A percentile compares a stretch with the other conserved stretches of the same genome.
Evolutionary conservation across 2,329 filamentous ascomycete genomes (phyloP).

Genomic region (Pseudonectria foliicola): DNA sequence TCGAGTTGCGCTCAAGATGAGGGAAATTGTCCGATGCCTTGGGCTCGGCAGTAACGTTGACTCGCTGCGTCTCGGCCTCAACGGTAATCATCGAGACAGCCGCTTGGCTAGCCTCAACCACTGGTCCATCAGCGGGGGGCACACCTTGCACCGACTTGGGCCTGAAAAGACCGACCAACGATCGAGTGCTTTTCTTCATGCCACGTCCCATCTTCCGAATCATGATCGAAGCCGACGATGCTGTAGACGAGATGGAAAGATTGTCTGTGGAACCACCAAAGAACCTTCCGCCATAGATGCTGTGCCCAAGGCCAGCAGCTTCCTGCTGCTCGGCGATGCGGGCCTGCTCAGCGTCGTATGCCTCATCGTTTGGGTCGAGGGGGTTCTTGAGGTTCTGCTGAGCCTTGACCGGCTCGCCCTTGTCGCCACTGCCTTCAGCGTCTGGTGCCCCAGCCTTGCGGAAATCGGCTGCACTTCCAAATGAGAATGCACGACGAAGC

Average conservation of each 20-base stretch:
- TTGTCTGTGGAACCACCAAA: conserved; percentile 94
- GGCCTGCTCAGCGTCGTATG: conserved; percentile 80
- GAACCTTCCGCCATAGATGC: conserved; percentile 83
- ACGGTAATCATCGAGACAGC: conserved; percentile 92
- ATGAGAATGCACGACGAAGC: conserved; percentile 87
- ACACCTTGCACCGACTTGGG: conserved; percentile 86
- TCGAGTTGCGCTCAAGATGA: conserved; percentile 72
- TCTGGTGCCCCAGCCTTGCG: conserved; percentile 65
- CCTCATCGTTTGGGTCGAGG: conserved; percentile 37
- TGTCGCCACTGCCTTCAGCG: conserved; percentile 28
- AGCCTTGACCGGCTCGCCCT: conserved; percentile 42
- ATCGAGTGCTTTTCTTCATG: conserved; percentile 91
- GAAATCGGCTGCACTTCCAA: conserved; percentile 90
- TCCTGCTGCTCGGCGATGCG: conserved; percentile 91
- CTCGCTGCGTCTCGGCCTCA: conserved; percentile 80
- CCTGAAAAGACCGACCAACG: conserved; percentile 87
- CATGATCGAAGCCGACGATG: conserved; percentile 86
- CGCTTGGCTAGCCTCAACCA: conserved; percentile 65
- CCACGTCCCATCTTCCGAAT: conserved; percentile 97
- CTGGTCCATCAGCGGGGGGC: conserved; percentile 59
- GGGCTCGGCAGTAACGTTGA: conserved; percentile 68
- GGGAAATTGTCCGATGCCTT: conserved; percentile 67
- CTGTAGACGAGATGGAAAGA: conserved; percentile 81
- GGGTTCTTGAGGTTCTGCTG: conserved; percentile 26
- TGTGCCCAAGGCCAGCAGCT: conserved; percentile 82